These are phyloP conservation scores for Prinsepia uniflora DNA, from an alignment of 306 rosid genomes.

Conservation along the genomic window DNA sequence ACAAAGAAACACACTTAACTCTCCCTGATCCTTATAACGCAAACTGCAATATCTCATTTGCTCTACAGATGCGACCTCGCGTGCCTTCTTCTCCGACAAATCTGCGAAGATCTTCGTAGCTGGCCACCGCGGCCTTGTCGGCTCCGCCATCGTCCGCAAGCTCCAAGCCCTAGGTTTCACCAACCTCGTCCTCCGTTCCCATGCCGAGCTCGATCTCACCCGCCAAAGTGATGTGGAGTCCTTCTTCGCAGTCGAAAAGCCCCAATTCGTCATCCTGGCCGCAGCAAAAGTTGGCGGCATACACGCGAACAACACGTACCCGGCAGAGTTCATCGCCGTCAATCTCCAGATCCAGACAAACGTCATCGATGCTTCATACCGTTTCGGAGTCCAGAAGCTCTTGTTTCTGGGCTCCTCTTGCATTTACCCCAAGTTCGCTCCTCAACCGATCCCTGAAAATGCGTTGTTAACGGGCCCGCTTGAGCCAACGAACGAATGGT, in stretches of 20 bases:
- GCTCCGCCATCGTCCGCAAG: slow-evolving; percentile 84
- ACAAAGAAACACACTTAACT: background rate
- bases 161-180: slow-evolving; percentile 66
- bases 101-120: slow-evolving; percentile 89
- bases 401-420: slow-evolving; percentile 89
- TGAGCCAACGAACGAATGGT: slow-evolving; percentile 98
- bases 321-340: slow-evolving; percentile 80
- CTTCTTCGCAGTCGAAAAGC: slow-evolving; percentile 71
- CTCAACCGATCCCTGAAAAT: slow-evolving; percentile 81
- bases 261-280: slow-evolving; percentile 73
- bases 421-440: slow-evolving; percentile 93
- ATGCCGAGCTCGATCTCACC: slow-evolving; percentile 78
- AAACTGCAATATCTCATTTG: background rate
- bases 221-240: slow-evolving; percentile 82
- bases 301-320: slow-evolving; percentile 91
- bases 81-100: slow-evolving; percentile 50
- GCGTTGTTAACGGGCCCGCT: slow-evolving; percentile 79
- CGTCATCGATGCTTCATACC: slow-evolving; percentile 70
- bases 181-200: slow-evolving; percentile 61
- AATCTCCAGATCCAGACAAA: slow-evolving; percentile 95
- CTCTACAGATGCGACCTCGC: slow-evolving; percentile 35
- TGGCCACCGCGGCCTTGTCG: slow-evolving; percentile 94
- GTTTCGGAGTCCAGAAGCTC: slow-evolving; percentile 64
- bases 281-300: slow-evolving; percentile 99
- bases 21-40: slow-evolving; percentile 12